phyloP scores from a whole-genome alignment of 768 basidiomycete genomes.

The Dendrothele bispora region DNA sequence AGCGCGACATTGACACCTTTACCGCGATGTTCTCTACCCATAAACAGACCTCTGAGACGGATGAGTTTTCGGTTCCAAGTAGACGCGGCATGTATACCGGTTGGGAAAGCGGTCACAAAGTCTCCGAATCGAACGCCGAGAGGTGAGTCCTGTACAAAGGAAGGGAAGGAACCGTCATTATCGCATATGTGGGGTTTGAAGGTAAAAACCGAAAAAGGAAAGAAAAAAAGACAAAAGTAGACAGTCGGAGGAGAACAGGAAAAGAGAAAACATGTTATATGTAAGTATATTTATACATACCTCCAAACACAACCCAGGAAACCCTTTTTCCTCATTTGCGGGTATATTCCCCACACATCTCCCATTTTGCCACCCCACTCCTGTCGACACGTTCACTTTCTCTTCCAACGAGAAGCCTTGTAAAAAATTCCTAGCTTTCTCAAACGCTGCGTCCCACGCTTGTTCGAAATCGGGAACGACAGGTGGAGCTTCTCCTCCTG shows the following conservation, averaged over 20 bases:
- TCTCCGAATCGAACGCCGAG: slow-evolving; percentile 78
- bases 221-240: no score
- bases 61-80: slow-evolving; percentile 85
- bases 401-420: slow-evolving; percentile 56
- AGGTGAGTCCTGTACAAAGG: slow-evolving; percentile 58
- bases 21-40: slow-evolving; percentile 80
- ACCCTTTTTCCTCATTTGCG: slow-evolving; percentile 50
- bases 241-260: not conserved
- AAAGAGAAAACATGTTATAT: not conserved
- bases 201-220: no score
- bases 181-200: no score
- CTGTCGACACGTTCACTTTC: slow-evolving; percentile 65
- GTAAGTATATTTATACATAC: slow-evolving; percentile 24
- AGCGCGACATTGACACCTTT: slow-evolving; percentile 86
- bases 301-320: slow-evolving; percentile 74
- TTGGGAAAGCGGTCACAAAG: slow-evolving; percentile 76
- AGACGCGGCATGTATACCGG: slow-evolving; percentile 80
- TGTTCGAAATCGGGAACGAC: slow-evolving; percentile 46
- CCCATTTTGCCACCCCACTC: slow-evolving; percentile 62
- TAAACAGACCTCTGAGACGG: slow-evolving; percentile 69
- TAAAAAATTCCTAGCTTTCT: slow-evolving; percentile 46
- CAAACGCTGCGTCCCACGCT: slow-evolving; percentile 60
- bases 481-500: no score
- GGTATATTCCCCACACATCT: slow-evolving; percentile 77
- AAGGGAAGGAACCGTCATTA: no score